Base-by-base conservation (phyloP, 2,329 filamentous ascomycete genomes). In the Pseudogymnoascus sp. region DNA sequence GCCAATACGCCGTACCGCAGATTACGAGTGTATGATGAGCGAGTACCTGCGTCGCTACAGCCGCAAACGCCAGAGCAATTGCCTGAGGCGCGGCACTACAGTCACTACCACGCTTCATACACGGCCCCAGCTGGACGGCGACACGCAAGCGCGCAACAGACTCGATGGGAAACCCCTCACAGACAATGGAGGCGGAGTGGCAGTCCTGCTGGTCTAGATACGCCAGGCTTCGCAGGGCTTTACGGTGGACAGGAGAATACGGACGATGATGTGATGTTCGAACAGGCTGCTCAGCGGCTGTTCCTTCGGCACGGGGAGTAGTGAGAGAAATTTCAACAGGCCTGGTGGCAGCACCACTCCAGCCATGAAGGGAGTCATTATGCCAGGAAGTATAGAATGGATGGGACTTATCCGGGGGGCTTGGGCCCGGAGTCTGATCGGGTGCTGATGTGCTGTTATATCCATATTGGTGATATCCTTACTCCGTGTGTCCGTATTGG, bases 51-150 rank as follows among this genome's bases (percentile, higher is more conserved):
- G 21, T 72, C 73, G 4, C 71, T 70, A 8, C 81, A 82, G 65
- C 80, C 80, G n/a, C 79, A 80, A 67, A 82, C 81, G 10, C 80
- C 81, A 21, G 73, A 74, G 50, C 76, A 81, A 62, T 68, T 82
- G n/a, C 79, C 80, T 1, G 80, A 81, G 69, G 74, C 77, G 59
- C 76, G 78, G 10, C 80, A 81, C 65, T 76, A 72, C 61, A 79
- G 79, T 62, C 76, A 76, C 33, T 71, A 78, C 35, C 70, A 73
- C 13, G 76, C 76, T 10, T 72, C 77, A 13, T 79, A 77, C 67
- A 82, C 80, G 11, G 78, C 76, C 10, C 79, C 80, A 13, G 67
- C 70, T 16, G 64, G 68, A 59, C 65, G 66, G 31, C 40, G 64
- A 56, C 68, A 67, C 53, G 29, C 53, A 40, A 16, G 47, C 56